Conservation (phyloP, 1,284 basidiomycete species). For the Moniliophthora roreri region DNA sequence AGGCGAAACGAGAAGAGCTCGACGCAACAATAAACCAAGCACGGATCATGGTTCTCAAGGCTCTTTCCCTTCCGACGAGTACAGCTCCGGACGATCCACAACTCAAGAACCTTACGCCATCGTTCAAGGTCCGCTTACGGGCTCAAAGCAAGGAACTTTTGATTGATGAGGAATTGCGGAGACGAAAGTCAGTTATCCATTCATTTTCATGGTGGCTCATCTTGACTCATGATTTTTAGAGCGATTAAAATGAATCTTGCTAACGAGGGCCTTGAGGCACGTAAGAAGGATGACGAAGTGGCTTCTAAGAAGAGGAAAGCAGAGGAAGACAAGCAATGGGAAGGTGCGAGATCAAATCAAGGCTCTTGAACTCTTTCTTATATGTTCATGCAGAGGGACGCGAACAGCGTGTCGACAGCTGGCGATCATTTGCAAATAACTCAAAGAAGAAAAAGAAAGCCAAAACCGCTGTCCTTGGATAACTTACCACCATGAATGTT, state of each 20-base stretch:
- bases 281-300: slow-evolving; percentile 83
- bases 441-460: slow-evolving; percentile 81
- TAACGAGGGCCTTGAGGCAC: slow-evolving; percentile 81
- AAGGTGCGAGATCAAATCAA: slow-evolving; percentile 65
- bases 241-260: slow-evolving; percentile 85
- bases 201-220: too few species aligned
- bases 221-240: too few species aligned
- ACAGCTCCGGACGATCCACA: slow-evolving; percentile 55
- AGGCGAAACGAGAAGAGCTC: slow-evolving; percentile 72
- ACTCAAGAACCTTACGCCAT: slow-evolving; percentile 51
- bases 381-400: slow-evolving; percentile 51
- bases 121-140: slow-evolving; percentile 64
- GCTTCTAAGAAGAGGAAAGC: slow-evolving; percentile 72
- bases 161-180: slow-evolving; percentile 79
- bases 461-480: slow-evolving; percentile 68
- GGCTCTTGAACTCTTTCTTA: background rate
- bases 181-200: slow-evolving; percentile 61
- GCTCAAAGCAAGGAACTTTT: slow-evolving; percentile 73
- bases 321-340: slow-evolving; percentile 80
- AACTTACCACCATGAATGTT: background rate
- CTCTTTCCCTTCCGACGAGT: slow-evolving; percentile 55
- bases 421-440: slow-evolving; percentile 63
- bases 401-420: slow-evolving; percentile 80
- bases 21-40: slow-evolving; percentile 78
- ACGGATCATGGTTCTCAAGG: slow-evolving; percentile 59